These are phyloP conservation scores for Mollisiaceae sp. DNA, from an alignment of 2,329 filamentous ascomycete genomes.

Conservation along the genomic window DNA sequence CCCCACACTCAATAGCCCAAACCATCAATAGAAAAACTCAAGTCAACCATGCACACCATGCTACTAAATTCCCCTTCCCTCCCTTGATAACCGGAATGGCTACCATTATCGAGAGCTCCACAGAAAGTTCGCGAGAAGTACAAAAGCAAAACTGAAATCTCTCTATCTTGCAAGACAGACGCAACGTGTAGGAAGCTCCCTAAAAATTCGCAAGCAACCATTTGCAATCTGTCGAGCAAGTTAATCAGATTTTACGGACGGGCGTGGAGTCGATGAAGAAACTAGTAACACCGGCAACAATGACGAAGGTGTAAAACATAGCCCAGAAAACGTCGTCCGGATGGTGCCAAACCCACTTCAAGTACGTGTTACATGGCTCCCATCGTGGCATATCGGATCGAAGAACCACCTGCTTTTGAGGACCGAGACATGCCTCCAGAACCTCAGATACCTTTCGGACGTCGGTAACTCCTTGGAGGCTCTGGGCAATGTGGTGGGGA, in stretches of 20 bases:
- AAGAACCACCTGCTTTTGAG: too few species aligned
- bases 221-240: background rate
- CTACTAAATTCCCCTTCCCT: background rate
- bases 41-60: too few species aligned
- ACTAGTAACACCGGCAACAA: background rate
- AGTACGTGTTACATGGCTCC: background rate
- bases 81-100: background rate
- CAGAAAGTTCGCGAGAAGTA: background rate
- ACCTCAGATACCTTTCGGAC: too few species aligned
- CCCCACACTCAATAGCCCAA: too few species aligned
- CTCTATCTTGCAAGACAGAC: background rate
- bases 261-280: background rate
- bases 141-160: background rate
- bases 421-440: too few species aligned
- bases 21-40: too few species aligned
- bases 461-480: too few species aligned
- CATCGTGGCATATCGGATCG: too few species aligned
- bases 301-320: background rate
- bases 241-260: background rate
- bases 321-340: background rate
- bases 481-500: too few species aligned
- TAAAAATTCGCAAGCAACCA: background rate
- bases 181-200: background rate
- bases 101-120: background rate
- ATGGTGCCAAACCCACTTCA: background rate